Evolutionary conservation across 306 rosid species (phyloP), one percentile per base, ranked within the genome.

Genomic region (Fragaria ananassa): DNA sequence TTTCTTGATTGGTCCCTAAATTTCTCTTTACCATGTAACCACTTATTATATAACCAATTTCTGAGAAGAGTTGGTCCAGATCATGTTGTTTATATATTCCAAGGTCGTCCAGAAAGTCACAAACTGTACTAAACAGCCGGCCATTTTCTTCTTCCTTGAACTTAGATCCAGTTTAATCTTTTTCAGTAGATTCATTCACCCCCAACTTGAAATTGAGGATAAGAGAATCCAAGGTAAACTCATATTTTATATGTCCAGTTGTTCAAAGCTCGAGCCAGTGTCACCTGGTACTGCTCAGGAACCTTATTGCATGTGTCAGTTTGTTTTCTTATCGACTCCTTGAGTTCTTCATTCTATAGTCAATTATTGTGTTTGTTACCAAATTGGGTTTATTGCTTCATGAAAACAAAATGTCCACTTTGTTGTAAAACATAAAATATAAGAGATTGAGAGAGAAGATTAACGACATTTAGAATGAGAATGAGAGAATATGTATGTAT

Each of bases 121-220:
- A 19, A 71, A 50, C 62, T 34, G 13, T 2, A 34, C 63, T n/a
- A 35, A 1, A 19, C 42, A 17, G 45, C 44, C 47, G 51, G 76
- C 54, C 67, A 39, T 72, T 72, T 62, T 63, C 45, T 6, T 72
- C 39, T 23, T 18, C 70, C 61, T 56, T 77, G 70, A 57, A 57
- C 31, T 56, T 42, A 39, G 74, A 41, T 68, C 56, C 45, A 76
- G 58, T 25, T 68, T 25, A 54, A 25, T 39, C 6, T 56, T 41
- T 76, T 47, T 68, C 47, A 19, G 46, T 37, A 51, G 37, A 53
- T 53, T 37, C 57, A 15, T 47, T 18, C 75, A 71, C 3, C 41
- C 23, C 17, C 35, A n/a, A 19, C 62, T 9, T 21, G 76, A 53
- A 53, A 39, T 8, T 64, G 7, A 15, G 13, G 56, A 25, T 45